Conservation (phyloP, 352 stramenopile species). For the Globisporangium parvum region DNA sequence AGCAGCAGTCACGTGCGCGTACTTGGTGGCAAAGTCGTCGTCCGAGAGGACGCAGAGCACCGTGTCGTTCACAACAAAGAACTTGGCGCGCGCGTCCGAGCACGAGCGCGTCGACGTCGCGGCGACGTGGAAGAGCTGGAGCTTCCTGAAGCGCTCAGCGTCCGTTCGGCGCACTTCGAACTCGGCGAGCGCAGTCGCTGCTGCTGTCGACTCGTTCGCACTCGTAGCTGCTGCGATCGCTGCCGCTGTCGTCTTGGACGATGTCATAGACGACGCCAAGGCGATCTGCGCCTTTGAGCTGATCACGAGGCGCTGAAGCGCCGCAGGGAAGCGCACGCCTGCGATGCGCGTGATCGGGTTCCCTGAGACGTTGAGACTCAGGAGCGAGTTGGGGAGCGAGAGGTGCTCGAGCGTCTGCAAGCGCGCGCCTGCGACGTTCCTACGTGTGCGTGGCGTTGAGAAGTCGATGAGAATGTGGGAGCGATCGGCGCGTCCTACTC, state of each 20-base stretch:
- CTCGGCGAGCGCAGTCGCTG: slow-evolving; percentile 7
- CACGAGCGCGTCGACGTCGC: slow-evolving; percentile 10
- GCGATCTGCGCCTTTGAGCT: slow-evolving; percentile 1
- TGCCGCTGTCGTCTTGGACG: too few species aligned
- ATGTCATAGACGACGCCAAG: slow-evolving; percentile 1
- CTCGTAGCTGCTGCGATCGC: background rate
- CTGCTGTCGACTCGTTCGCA: too few species aligned
- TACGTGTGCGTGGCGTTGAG: slow-evolving; percentile 11
- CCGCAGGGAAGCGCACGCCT: slow-evolving; percentile 25
- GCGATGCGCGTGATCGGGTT: slow-evolving; percentile 31
- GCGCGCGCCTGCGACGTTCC: slow-evolving; percentile 10
- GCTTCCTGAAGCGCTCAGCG: slow-evolving; percentile 16
- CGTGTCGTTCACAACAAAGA: slow-evolving; percentile 29
- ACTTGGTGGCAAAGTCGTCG: slow-evolving; percentile 28
- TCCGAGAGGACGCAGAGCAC: slow-evolving; percentile 39
- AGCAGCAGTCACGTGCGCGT: slow-evolving; percentile 9
- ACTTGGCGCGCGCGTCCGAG: slow-evolving; percentile 24
- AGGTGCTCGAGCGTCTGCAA: slow-evolving; percentile 24
- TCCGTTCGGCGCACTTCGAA: slow-evolving; percentile 38
- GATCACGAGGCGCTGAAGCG: too few species aligned
- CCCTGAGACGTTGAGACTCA: slow-evolving; percentile 26
- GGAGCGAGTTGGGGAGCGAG: slow-evolving; percentile 22
- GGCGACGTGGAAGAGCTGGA: slow-evolving; percentile 10
- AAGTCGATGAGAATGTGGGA: slow-evolving; percentile 4
- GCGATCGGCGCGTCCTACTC: background rate